Percentiles rank a stretch among this genome's conserved stretches.
Evolutionary conservation across 345 rosid species (phyloP).

Genomic region (Jatropha curcas): DNA sequence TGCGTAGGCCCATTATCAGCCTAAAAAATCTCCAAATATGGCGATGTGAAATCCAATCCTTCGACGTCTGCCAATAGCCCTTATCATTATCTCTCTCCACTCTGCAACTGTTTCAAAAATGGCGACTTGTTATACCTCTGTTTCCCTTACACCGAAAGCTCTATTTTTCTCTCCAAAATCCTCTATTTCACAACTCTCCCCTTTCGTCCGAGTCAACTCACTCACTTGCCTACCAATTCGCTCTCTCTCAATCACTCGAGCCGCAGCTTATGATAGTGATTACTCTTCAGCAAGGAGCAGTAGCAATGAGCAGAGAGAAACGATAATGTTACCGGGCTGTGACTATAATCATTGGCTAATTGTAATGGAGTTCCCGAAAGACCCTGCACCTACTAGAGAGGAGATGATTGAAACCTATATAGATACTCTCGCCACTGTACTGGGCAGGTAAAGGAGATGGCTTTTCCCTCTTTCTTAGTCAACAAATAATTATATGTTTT

Average conservation of each 20-base stretch:
- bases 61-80: no score
- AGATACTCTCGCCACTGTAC: conserved; percentile 74
- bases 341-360: conserved; percentile 97
- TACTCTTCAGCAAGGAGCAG: conserved; percentile 60
- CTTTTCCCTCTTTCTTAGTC: no score
- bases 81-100: not conserved
- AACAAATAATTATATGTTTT: no score
- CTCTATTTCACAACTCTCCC: not conserved
- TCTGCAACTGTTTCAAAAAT: conserved; percentile 25
- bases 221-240: conserved; percentile 27
- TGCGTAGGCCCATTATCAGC: no score
- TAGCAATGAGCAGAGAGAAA: conserved; percentile 70
- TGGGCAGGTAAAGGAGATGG: conserved; percentile 81
- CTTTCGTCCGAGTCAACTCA: not conserved
- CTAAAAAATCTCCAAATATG: no score
- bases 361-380: conserved; percentile 95
- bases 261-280: conserved; percentile 45
- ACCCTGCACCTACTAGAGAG: conserved; percentile 84
- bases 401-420: conserved; percentile 94
- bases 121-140: conserved; percentile 47
- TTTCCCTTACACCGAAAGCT: not conserved
- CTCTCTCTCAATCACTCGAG: conserved; percentile 16
- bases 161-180: conserved; percentile 32
- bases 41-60: no score
- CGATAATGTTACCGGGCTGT: conserved; percentile 89